Evolutionary conservation across 2,329 filamentous ascomycete genomes (phyloP).

Genomic region (Fusarium aywerte): DNA sequence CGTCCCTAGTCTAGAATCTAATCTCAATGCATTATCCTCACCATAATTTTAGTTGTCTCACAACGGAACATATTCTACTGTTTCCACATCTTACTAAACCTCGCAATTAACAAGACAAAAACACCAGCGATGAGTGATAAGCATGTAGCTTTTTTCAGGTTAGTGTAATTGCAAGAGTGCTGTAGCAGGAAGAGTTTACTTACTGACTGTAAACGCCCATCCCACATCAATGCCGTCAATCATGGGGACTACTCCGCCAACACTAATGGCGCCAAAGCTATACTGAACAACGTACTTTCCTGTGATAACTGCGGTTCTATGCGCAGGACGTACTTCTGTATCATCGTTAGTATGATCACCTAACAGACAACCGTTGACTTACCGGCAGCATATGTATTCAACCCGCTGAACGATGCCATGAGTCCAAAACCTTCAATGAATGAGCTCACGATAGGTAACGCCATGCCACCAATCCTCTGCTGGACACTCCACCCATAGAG

Average conservation of each 20-base stretch:
- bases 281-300: conserved; percentile 46
- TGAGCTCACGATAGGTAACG: conserved; percentile 49
- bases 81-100: conserved; percentile 38
- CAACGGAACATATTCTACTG: background rate
- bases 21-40: background rate
- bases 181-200: background rate
- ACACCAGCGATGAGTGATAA: conserved; percentile 22
- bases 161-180: fast-evolving
- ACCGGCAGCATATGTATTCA: conserved; percentile 56
- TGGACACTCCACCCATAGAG: conserved; percentile 53
- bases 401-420: conserved; percentile 52
- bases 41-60: background rate
- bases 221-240: conserved; percentile 41
- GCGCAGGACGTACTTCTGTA: conserved; percentile 36
- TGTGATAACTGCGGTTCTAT: conserved; percentile 43
- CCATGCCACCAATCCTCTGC: conserved; percentile 49
- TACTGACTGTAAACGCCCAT: conserved; percentile 43
- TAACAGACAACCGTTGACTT: background rate
- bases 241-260: conserved; percentile 42
- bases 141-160: conserved; percentile 18
- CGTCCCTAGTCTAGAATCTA: no score
- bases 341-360: background rate
- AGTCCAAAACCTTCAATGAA: conserved; percentile 51
- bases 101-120: conserved; percentile 35
- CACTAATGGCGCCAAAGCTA: conserved; percentile 42